Percentiles rank a stretch among this genome's conserved stretches.
Evolutionary conservation across 768 basidiomycete genomes (phyloP).

Genomic region (Suillus ampliporus): DNA sequence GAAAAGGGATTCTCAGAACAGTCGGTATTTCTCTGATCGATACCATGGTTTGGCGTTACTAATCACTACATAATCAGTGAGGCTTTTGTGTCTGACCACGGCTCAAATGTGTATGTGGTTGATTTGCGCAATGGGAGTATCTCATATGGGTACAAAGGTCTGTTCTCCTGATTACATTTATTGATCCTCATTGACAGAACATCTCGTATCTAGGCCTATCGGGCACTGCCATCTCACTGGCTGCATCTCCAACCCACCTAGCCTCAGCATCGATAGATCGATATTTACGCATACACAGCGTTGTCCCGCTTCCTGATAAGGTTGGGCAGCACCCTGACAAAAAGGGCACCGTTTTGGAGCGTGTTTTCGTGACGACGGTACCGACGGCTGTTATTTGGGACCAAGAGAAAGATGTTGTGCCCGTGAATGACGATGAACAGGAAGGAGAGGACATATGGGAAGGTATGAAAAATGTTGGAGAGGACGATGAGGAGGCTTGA

Average conservation of each 20-base stretch:
- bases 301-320: conserved; percentile 53
- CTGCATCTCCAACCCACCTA: conserved; percentile 57
- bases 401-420: conserved; percentile 25
- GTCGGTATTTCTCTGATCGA: conserved; percentile 46
- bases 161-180: conserved; percentile 8
- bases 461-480: conserved; percentile 59
- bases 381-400: conserved; percentile 76
- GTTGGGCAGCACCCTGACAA: conserved; percentile 56
- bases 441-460: conserved; percentile 74
- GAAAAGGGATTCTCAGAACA: conserved; percentile 66
- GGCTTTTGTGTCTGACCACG: conserved; percentile 69
- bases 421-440: conserved; percentile 27
- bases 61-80: conserved; percentile 50
- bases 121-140: conserved; percentile 73
- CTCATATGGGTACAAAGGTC: conserved; percentile 72
- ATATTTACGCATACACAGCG: conserved; percentile 72
- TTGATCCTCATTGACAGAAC: conserved; percentile 9
- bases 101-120: conserved; percentile 64
- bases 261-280: conserved; percentile 73
- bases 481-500: conserved; percentile 38
- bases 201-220: conserved; percentile 58
- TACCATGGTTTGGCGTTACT: conserved; percentile 9
- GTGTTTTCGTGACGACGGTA: conserved; percentile 62
- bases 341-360: conserved; percentile 67
- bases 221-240: conserved; percentile 70